These are phyloP conservation scores for Venturia effusa DNA, from an alignment of 2,329 filamentous ascomycete genomes.

Conservation along the genomic window DNA sequence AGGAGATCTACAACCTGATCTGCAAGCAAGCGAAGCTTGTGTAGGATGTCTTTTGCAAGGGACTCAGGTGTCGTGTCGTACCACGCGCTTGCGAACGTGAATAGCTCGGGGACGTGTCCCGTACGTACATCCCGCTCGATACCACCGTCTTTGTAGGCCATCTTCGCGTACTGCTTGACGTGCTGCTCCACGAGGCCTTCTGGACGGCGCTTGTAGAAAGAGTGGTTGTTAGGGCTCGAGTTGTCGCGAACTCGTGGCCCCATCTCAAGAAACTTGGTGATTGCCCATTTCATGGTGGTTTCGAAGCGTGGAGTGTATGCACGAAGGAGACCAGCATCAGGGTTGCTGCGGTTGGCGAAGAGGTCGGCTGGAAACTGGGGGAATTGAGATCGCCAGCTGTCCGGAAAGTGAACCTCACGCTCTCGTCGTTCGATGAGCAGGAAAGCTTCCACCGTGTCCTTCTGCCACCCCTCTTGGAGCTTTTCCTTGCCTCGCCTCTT, in stretches of 20 bases:
- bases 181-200: constrained; percentile 29
- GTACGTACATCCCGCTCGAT: constrained; percentile 25
- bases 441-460: constrained; percentile 42
- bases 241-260: constrained; percentile 35
- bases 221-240: constrained; percentile 17
- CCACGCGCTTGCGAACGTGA: background rate
- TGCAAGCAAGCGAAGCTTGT: background rate
- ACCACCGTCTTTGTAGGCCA: constrained; percentile 41
- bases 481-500: background rate
- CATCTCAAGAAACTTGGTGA: constrained; percentile 38
- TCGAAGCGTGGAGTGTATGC: constrained; percentile 13
- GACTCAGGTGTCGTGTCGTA: background rate
- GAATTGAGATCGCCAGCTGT: constrained; percentile 43
- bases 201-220: constrained; percentile 24
- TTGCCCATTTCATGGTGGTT: constrained; percentile 38
- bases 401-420: constrained; percentile 43
- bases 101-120: constrained; percentile 18
- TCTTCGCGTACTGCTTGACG: constrained; percentile 39
- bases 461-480: constrained; percentile 33
- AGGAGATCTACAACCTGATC: background rate
- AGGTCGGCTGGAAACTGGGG: constrained; percentile 40
- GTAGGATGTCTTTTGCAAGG: background rate
- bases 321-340: background rate
- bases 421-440: constrained; percentile 44
- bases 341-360: constrained; percentile 28